Evolutionary conservation across 176 grass and related monocot genomes (phyloP), one percentile per base, ranked within the genome.

Genomic region (Zoysia pacifica): DNA sequence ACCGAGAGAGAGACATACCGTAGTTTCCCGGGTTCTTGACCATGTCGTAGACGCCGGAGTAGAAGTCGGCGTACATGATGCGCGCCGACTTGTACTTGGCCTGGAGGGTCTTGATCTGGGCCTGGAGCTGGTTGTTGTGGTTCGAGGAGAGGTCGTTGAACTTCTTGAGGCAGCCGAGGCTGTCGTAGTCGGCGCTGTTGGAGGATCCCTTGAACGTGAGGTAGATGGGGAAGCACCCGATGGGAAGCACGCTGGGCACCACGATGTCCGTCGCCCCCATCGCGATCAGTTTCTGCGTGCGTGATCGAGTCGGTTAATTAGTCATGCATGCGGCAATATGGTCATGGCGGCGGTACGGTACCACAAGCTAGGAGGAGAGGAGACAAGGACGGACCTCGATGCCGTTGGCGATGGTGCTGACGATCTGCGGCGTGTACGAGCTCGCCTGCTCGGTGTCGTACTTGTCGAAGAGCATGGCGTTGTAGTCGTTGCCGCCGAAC

Each of bases 191-290:
- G 59, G 0, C 70, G 81, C 16, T 40, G 78, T 16, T 75, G 39
- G 78, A 85, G 64, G 77, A 85, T 39, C 71, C 69, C 70, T 79
- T 88, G 54, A 93, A 10, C 48, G 79, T 77, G 12, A 88, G 79
- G 87, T 93, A 93, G 72, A 93, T 81, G 11, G 91, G 91, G 85
- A 93, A 93, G 78, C 91, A 93, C 0, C 91, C 88, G 66, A 90
- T 87, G 38, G 91, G 91, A 6, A 93, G 85, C 56, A 93, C 91
- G 0, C 85, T 82, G 0, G 91, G 88, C 5, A 93, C 85, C 0
- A 88, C 85, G 45, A 93, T 7, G 83, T 93, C 91, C 3, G 53
- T 73, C 0, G 91, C 91, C 0, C 91, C 91, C 68, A 93, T 44
- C n/a, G 82, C 88, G 2, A 93, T 58, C n/a, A 93, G 68, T 73